Base-by-base conservation (phyloP, 2,329 filamentous ascomycete genomes). In the Pestalotiopsis sp. region DNA sequence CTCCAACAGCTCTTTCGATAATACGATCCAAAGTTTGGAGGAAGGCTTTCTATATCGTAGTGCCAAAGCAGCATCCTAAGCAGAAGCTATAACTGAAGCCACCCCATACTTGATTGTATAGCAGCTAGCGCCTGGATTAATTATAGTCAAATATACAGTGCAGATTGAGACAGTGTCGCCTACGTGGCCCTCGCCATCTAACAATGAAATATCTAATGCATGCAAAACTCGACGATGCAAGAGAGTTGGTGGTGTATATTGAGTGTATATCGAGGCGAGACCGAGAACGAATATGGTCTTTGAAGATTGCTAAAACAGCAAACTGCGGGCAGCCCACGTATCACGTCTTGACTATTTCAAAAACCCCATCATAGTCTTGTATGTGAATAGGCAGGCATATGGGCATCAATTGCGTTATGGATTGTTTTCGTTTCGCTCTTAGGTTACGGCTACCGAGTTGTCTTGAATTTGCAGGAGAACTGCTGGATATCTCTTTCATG, bases 51-150 rank as follows among this genome's bases (percentile, higher is more conserved):
- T 9, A 75, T n/a, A 31, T 77, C 72, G 39, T 71, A 74, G 3
- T 60, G 67, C 66, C 67, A 77, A 27, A 72, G n/a, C 1, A 76
- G 17, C 66, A 75, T 77, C 2, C 72, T 67, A 9, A 78, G 49
- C 1, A 68, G 71, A 2, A 71, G 72, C 9, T 25, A 25, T 25
- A 77, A 64, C 55, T 71, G 58, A 63, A 69, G 20, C 71, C 65
- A 69, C 39, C 64, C 71, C 59, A 68, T 57, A 67, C 60, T 78
- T 70, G 65, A 4, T 58, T 31, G 27, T 7, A 3, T 3, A 25
- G 25, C 25, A 25, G 3, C 3, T 25, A 25, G 3, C 25, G 3
- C 25, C 25, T 25, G 25, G 25, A 25, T 25, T 3, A 25, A 25
- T 25, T 25, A 25, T 25, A 25, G 25, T 25, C 25, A 25, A 25